Evolutionary conservation across 495 filamentous ascomycete genomes (phyloP), one percentile per base, ranked within the genome.

Genomic region (Friedmanniomyces simplex): DNA sequence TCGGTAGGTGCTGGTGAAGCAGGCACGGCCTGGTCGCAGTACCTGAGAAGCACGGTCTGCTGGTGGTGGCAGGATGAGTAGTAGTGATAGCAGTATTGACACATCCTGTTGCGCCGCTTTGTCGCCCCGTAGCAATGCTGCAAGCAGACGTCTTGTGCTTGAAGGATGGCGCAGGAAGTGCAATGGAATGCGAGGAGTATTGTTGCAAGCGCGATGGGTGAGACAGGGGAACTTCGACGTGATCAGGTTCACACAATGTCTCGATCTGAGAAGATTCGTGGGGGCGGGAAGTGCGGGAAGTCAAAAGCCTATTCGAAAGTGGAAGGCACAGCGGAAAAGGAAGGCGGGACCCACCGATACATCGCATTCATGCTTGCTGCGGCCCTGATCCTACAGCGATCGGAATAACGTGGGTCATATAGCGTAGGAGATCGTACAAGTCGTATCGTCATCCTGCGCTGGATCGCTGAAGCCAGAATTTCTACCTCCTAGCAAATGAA

Each of bases 41-140:
- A 52, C 20, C 18, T 21, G 20, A 25, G 3, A 5, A 58, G 32
- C 13, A 51, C 20, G 6, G 26, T 50, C 36, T 39, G 6, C 25
- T 57, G 55, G 55, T 57, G 55, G 25, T 26, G 30, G 47, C 55
- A 57, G 46, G 21, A 3, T 16, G 26, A 1, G 22, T 39, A 57
- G 25, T 22, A 57, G 36, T 3, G 20, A 20, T 57, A 57, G 8
- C 12, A n/a, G 25, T 57, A 57, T 22, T 28, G 47, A 30, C 55
- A 57, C 55, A 57, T 57, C 12, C 6, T 26, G 4, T 4, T 10
- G 3, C 28, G 28, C 28, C 28, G 10, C 46, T 24, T 43, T 20
- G 39, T 16, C 14, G 13, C 24, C 45, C 39, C 52, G 39, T 2
- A 13, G 36, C 13, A 47, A 32, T 3, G 28, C 28, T 3, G 28